Evolutionary conservation across 2,329 filamentous ascomycete genomes (phyloP), one percentile per base, ranked within the genome.

Genomic region (Thermomyces lanuginosus): DNA sequence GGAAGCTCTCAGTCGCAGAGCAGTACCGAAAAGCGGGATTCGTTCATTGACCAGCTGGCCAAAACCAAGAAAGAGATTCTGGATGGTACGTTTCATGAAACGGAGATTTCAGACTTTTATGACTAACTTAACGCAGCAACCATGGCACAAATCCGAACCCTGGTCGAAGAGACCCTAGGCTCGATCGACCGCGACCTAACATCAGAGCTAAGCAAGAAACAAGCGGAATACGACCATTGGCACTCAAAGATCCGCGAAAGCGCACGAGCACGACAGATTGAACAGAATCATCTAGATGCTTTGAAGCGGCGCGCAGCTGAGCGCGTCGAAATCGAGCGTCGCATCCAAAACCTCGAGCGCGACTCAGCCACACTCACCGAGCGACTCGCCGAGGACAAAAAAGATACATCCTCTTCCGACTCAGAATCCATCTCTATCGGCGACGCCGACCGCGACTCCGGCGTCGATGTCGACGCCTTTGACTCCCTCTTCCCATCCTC

Each of bases 201-300:
- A 30, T 63, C 72, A 25, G 80, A 86, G 48, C 71, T 92, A 36
- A 77, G 76, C 40, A 64, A 76, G 22, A 92, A 92, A 48, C 84
- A 93, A 55, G 66, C 76, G 26, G 68, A 74, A 16, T 76, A 95
- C 28, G 83, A 93, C 45, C 65, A 72, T 9, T 72, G 91, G 18
- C 86, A 93, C 51, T 62, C 69, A 21, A 74, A 76, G 14, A 74
- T 98, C 27, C 76, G 82, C 25, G 76, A 80, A 30, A 75, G 81
- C 2, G 89, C 83, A 1, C 67, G 75, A 11, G 71, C 79, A 34
- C 69, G 92, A 16, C 74, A 76, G 37, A 76, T 83, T 29, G 76
- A 84, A 29, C 72, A 80, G 29, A 73, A 75, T 30, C 69, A 65
- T 12, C 58, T 92, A 3, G 79, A 91, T 33, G 63, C 68, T 6